Evolutionary conservation across 2,329 filamentous ascomycete genomes (phyloP).

Genomic region (Periconia sp.): DNA sequence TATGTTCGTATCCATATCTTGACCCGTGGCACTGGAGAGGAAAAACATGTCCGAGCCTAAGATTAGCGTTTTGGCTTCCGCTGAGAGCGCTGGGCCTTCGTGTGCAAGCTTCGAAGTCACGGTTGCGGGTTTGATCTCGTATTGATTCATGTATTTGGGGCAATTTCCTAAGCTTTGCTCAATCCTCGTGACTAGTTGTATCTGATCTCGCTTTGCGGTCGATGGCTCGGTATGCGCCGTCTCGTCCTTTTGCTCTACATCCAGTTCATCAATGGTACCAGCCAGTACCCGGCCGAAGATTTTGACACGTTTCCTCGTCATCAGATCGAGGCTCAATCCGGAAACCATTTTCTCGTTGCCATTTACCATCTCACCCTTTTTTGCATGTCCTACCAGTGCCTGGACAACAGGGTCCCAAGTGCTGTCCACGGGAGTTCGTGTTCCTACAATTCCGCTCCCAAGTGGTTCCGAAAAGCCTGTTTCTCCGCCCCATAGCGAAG

Average conservation of each 20-base stretch:
- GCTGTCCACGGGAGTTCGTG: conserved; percentile 63
- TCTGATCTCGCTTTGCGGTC: conserved; percentile 33
- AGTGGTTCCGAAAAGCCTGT: conserved; percentile 67
- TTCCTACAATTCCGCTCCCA: conserved; percentile 63
- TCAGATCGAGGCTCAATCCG: conserved; percentile 65
- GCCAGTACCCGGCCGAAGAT: conserved; percentile 70
- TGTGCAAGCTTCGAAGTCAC: conserved; percentile 58
- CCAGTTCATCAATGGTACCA: conserved; percentile 54
- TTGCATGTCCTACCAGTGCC: conserved; percentile 56
- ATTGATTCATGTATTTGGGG: conserved; percentile 83
- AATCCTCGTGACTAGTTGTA: conserved; percentile 68
- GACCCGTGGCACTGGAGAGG: conserved; percentile 64
- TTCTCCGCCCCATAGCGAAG: conserved; percentile 75
- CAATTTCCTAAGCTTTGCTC: conserved; percentile 77
- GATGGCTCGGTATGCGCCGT: conserved; percentile 22
- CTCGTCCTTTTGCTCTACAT: conserved; percentile 28
- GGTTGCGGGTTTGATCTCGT: conserved; percentile 59
- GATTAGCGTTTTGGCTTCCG: conserved; percentile 62
- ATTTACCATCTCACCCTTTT: conserved; percentile 48
- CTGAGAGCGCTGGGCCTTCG: conserved; percentile 51
- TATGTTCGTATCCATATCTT: conserved; percentile 81
- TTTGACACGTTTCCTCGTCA: conserved; percentile 72
- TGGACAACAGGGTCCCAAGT: conserved; percentile 70
- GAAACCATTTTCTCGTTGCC: conserved; percentile 57
- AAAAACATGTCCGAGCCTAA: conserved; percentile 74